phyloP scores from a whole-genome alignment of 2,329 filamentous ascomycete species.

The Whalleya microplaca region DNA sequence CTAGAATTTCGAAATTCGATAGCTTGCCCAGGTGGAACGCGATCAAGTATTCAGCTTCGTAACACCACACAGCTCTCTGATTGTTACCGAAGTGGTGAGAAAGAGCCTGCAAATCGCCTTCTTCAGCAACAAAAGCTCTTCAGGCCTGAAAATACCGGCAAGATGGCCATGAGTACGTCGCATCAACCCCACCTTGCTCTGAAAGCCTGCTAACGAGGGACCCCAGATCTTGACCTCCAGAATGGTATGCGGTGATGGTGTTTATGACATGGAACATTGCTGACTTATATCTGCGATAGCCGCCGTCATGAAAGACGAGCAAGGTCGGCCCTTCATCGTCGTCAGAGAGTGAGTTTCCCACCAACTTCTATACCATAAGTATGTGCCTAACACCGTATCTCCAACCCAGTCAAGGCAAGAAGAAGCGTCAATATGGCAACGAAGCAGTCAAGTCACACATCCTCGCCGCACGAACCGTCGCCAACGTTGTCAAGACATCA shows the following conservation, averaged over 20 bases:
- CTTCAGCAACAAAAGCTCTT: slow-evolving; percentile 28
- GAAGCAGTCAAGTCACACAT: slow-evolving; percentile 99
- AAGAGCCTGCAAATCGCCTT: neutral
- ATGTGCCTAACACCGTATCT: slow-evolving; percentile 1
- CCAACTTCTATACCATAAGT: neutral
- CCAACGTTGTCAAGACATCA: slow-evolving; percentile 96
- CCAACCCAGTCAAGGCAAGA: slow-evolving; percentile 80
- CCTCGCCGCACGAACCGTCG: slow-evolving; percentile 91
- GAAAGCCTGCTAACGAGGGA: slow-evolving; percentile 32
- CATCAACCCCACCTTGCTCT: slow-evolving; percentile 23
- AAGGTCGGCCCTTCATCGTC: slow-evolving; percentile 95
- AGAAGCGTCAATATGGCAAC: slow-evolving; percentile 94
- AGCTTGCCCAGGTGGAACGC: slow-evolving; percentile 12
- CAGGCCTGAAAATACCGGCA: slow-evolving; percentile 39
- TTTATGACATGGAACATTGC: slow-evolving; percentile 1
- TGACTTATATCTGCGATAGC: slow-evolving; percentile 46
- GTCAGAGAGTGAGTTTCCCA: slow-evolving; percentile 83
- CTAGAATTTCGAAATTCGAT: slow-evolving; percentile 29
- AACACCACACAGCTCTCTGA: slow-evolving; percentile 1
- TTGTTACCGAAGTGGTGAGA: neutral
- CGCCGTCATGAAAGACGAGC: slow-evolving; percentile 91
- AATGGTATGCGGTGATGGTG: slow-evolving; percentile 64
- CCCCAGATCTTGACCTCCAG: slow-evolving; percentile 76
- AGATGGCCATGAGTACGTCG: slow-evolving; percentile 64
- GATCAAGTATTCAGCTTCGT: slow-evolving; percentile 17